A percentile compares a stretch with the other conserved stretches of the same genome.
Conservation (phyloP, 768 basidiomycete species). For the Lentinula raphanica region DNA sequence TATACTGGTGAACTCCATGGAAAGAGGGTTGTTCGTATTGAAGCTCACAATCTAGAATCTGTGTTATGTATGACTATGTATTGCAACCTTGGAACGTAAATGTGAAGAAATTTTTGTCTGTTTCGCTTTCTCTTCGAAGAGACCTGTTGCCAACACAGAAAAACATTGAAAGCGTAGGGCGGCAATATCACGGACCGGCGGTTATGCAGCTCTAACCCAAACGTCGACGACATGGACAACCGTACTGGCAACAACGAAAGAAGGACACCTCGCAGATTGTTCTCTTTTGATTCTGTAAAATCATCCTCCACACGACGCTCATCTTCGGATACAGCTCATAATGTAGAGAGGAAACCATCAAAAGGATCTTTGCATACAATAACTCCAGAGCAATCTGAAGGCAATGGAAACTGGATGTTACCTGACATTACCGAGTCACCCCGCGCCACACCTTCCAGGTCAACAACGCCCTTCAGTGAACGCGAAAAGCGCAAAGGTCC, state of each 20-base stretch:
- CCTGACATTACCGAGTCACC: slow-evolving; percentile 1
- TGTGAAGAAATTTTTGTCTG: not conserved
- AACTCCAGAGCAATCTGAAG: not conserved
- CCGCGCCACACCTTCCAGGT: not conserved
- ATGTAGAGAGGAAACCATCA: not conserved
- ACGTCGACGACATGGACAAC: not conserved
- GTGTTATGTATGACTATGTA: not conserved
- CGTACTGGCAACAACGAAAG: slow-evolving; percentile 9
- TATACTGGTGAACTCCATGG: slow-evolving; percentile 15
- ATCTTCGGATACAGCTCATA: slow-evolving; percentile 14
- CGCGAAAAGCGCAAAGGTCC: not conserved
- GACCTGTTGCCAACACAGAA: too few species aligned
- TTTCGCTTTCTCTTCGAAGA: too few species aligned
- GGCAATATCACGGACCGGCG: too few species aligned
- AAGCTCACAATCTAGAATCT: slow-evolving; percentile 6
- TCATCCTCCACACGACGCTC: slow-evolving; percentile 13
- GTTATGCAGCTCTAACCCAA: not conserved
- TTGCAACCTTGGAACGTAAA: not conserved
- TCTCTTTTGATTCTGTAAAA: slow-evolving; percentile 23
- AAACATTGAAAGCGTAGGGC: too few species aligned
- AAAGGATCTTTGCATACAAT: not conserved
- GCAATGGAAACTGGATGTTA: not conserved
- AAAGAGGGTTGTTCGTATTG: slow-evolving; percentile 15
- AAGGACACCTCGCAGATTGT: slow-evolving; percentile 17
- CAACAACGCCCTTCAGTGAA: not conserved